These are phyloP conservation scores for Viola pubescens DNA, from an alignment of 441 rosid genomes.

Conservation along the genomic window DNA sequence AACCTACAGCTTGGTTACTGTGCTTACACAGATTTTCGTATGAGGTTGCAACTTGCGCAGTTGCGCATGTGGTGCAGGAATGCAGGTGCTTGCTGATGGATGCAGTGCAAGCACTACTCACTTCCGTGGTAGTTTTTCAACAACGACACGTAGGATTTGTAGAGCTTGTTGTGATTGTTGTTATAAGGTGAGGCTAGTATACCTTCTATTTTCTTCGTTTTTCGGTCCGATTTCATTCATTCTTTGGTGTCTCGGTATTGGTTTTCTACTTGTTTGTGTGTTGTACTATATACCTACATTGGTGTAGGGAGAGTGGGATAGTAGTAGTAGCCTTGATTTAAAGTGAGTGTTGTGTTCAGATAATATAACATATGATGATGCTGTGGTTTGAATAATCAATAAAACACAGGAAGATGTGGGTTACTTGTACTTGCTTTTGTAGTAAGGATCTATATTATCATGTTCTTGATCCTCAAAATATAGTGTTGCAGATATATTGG, in stretches of 20 bases:
- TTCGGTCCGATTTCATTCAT: conserved; percentile 13
- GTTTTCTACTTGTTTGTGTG: background rate
- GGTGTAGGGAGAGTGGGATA: no score
- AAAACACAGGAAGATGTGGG: no score
- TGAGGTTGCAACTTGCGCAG: background rate
- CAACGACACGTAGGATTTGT: conserved; percentile 9
- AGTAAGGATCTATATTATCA: no score
- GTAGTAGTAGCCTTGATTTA: no score
- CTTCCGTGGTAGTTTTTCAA: conserved; percentile 4
- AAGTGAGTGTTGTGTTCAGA: no score
- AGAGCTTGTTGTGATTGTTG: conserved; percentile 20
- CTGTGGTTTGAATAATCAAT: no score
- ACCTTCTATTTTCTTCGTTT: background rate
- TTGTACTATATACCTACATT: no score
- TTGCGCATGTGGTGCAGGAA: no score
- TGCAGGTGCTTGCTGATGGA: conserved; percentile 1
- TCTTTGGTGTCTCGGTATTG: conserved; percentile 1
- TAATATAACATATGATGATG: no score
- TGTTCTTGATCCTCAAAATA: no score
- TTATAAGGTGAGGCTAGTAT: conserved; percentile 1
- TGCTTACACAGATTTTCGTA: conserved; percentile 1
- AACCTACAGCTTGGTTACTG: conserved; percentile 14
- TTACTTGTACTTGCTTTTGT: no score
- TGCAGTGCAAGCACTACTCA: background rate
- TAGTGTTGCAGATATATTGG: no score